Base-by-base conservation (phyloP, 2,329 filamentous ascomycete species). In the Cordyceps pruinosa region DNA sequence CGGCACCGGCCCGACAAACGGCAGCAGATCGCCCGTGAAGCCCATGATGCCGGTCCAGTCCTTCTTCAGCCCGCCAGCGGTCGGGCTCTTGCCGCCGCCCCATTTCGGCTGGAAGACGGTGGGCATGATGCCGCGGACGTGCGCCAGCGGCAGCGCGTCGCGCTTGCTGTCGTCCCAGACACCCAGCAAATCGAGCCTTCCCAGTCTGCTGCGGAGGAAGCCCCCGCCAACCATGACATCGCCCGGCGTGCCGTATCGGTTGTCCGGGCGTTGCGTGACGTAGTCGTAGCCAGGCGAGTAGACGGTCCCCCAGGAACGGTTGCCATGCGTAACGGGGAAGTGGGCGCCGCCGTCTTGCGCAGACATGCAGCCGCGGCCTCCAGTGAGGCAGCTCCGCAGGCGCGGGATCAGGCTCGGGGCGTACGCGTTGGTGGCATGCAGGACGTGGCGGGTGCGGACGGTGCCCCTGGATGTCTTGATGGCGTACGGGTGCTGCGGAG, bases 391-490 rank as follows among this genome's bases (percentile, higher is more conserved):
- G 9, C 73, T 72, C 3, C 72, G 69, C 1, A 84, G 68, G 0
- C 70, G 73, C 0, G 81, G 79, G 3, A 84, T 63, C 1, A 85
- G 73, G 51, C 81, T 75, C 0, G 75, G 66, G 0, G 77, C 72
- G 60, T 78, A 78, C 5, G 71, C 80, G 60, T 86, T 85, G 1
- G 81, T 85, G 8, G 79, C 79, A 60, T 86, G 79, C 2, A 85
- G 71, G 1, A 86, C 70, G 53, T 84, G 76, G 1, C 70, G 69
- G 8, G 79, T 72, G 4, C 63, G 65, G 34, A 84, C 70, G 0
- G 42, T 61, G 2, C 80, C 80, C 7, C 75, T 69, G 0, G 62
- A 54, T 1, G 81, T 84, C 5, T 69, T 61, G 5, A 84, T 62
- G 1, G 67, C 64, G 62, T 78, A 80, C 2, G 68, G 73, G 5